Base-by-base conservation (phyloP, 78 protist species). In the Dictyostelium firmibasis region DNA sequence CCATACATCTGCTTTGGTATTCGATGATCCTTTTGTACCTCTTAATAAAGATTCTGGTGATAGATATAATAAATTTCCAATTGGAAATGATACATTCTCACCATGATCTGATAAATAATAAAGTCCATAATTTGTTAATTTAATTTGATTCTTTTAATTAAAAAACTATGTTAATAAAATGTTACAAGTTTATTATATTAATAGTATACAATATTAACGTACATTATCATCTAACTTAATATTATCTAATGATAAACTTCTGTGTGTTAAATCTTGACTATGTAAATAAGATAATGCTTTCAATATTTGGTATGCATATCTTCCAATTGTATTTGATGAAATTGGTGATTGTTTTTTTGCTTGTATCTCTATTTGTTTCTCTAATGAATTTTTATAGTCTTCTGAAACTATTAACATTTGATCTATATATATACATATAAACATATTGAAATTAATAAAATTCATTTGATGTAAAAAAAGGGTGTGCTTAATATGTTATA, bases 81-180 rank as follows among this genome's bases (percentile, higher is more conserved):
- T 89, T 89, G 94, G 94, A 50, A 89, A 89, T 67, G 87, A 60
- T 11, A 89, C 94, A 89, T 89, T 89, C 57, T 89, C 94, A 4
- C 94, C 94, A 41, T 89, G 53, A 81, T 81, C 75, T 33, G 94
- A 89, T 47, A 89, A 47, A 81, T 47, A 81, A 31, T 89, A 89
- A 70, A 89, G 38, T 47, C 85, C 76, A 70, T 89, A 89, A 50
- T 89, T 89, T 81, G 87, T 36, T 81, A 89, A 70, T 81, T 89
- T 89, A 33, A 89, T 69, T 27, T 81, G 8, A n/a, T 47, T 81
- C 94, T 89, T 6, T 67, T 20, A 20, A n/a, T 10, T n/a, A 62
- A 6, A 87, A 29, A 7, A 14, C 10, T 14, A 50, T 10, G 14
- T 29, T 27, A 18, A 50, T 18, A 25, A 50, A 50, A 14, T 14